Conservation (phyloP, 768 basidiomycete genomes). For the Megacollybia marginata region DNA sequence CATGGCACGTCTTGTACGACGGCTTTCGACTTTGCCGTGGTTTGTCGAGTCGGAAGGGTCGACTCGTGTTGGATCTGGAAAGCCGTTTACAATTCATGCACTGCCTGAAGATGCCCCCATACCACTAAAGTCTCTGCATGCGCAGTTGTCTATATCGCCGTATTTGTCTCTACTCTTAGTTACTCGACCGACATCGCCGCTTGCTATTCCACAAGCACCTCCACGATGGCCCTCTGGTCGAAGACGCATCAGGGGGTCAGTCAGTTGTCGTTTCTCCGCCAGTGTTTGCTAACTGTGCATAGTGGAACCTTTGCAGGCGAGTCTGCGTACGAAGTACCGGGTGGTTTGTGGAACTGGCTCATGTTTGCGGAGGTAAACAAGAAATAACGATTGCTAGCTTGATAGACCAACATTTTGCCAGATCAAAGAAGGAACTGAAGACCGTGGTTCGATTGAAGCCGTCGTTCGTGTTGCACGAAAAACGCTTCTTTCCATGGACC, state of each 20-base stretch:
- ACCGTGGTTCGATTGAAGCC: constrained; percentile 68
- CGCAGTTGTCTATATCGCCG: constrained; percentile 52
- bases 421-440: constrained; percentile 85
- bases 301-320: constrained; percentile 61
- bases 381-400: not conserved
- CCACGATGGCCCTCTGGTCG: constrained; percentile 48
- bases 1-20: not conserved
- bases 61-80: constrained; percentile 13
- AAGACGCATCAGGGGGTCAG: constrained; percentile 40
- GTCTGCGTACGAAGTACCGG: constrained; percentile 41
- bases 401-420: constrained; percentile 16
- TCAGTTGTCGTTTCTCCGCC: too few relatives aligned
- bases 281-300: too few relatives aligned
- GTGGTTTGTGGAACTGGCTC: constrained; percentile 72
- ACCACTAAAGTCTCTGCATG: constrained; percentile 47
- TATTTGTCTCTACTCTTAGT: constrained; percentile 55
- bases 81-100: constrained; percentile 23
- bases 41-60: constrained; percentile 49
- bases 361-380: constrained; percentile 58
- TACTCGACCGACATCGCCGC: constrained; percentile 38
- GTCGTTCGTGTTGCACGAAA: constrained; percentile 66
- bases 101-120: constrained; percentile 49
- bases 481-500: constrained; percentile 52
- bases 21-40: constrained; percentile 41
- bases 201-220: constrained; percentile 57